Percentiles rank a stretch among this genome's conserved stretches.
phyloP scores from a whole-genome alignment of 179 eudicot species.

The Dionaea muscipula region DNA sequence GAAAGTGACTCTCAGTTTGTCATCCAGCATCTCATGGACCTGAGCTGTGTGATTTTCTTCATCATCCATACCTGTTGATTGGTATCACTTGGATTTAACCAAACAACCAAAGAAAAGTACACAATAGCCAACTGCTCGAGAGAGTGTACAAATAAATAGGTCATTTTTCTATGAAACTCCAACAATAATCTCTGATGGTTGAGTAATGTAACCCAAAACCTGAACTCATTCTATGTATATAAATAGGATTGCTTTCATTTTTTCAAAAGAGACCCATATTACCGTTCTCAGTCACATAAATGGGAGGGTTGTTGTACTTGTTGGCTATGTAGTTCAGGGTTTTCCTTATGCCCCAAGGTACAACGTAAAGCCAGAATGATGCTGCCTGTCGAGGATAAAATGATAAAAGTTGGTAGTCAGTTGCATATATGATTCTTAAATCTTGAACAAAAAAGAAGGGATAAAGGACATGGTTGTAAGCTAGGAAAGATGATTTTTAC shows the following conservation, averaged over 20 bases:
- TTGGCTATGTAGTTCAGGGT: conserved; percentile 35
- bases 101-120: too few relatives aligned
- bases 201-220: too few relatives aligned
- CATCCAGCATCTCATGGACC: conserved; percentile 57
- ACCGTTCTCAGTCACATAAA: conserved; percentile 64
- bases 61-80: conserved; percentile 51
- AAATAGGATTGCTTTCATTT: too few relatives aligned
- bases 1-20: conserved; percentile 47
- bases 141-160: too few relatives aligned
- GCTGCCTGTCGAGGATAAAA: conserved; percentile 52
- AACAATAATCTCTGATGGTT: too few relatives aligned
- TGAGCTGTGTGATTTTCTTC: conserved; percentile 30
- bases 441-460: background rate
- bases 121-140: too few relatives aligned
- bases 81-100: too few relatives aligned
- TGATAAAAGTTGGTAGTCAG: background rate
- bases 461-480: background rate
- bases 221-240: too few relatives aligned
- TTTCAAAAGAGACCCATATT: too few relatives aligned
- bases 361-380: conserved; percentile 77
- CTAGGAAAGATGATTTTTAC: conserved; percentile 20
- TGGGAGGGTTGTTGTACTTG: conserved; percentile 49
- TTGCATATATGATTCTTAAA: background rate
- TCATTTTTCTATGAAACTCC: too few relatives aligned
- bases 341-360: conserved; percentile 83